Evolutionary conservation across 768 basidiomycete species (phyloP).

Genomic region (Leucosporidium creatinivorum): DNA sequence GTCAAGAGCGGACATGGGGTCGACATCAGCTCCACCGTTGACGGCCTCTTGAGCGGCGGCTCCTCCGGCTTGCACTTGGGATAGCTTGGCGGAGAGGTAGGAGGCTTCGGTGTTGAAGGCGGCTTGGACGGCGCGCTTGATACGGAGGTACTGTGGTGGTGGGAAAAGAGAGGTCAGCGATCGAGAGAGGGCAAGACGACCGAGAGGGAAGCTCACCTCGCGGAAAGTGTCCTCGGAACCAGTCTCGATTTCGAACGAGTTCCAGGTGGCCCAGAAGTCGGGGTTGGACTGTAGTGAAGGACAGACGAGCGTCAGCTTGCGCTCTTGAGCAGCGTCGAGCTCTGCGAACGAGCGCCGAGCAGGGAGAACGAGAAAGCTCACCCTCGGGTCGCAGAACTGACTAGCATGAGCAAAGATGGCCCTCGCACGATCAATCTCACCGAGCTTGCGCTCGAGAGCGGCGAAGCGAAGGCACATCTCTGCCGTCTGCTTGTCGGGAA

Average conservation of each 20-base stretch:
- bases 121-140: constrained; percentile 96
- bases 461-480: constrained; percentile 98
- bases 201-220: constrained; percentile 41
- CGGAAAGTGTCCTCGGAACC: constrained; percentile 96
- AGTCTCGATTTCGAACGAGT: constrained; percentile 94
- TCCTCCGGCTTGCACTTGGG: constrained; percentile 6
- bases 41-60: constrained; percentile 17
- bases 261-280: constrained; percentile 95
- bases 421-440: constrained; percentile 95
- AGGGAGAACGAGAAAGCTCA: constrained; percentile 35
- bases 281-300: constrained; percentile 49
- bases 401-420: constrained; percentile 95
- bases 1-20: constrained; percentile 34
- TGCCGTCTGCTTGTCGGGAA: constrained; percentile 89
- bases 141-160: constrained; percentile 72
- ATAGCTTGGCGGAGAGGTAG: constrained; percentile 33
- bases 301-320: background rate
- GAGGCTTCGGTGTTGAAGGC: constrained; percentile 97
- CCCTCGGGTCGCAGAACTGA: constrained; percentile 95
- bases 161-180: background rate
- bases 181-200: constrained; percentile 23
- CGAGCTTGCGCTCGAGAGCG: constrained; percentile 88
- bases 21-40: constrained; percentile 14
- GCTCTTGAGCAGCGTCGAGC: background rate
- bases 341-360: background rate